Conservation (phyloP, 2,329 filamentous ascomycete genomes). For the Penicillium sp. region DNA sequence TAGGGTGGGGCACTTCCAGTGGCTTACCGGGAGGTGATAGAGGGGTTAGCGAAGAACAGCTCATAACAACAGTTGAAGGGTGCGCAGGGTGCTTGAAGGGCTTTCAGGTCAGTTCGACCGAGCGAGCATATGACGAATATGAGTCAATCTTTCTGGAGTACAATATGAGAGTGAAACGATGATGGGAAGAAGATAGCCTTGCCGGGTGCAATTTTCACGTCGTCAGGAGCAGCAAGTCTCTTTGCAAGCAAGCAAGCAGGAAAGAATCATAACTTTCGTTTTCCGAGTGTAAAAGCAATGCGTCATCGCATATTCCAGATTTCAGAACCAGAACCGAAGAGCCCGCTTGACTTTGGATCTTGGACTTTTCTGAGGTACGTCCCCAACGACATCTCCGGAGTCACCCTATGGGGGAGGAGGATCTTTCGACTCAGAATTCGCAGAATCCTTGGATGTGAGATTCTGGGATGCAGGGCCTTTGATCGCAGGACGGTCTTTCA, state of each 20-base stretch:
- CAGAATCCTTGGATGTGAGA: too few relatives aligned
- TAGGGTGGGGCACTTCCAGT: conserved; percentile 33
- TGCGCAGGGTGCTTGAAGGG: not conserved
- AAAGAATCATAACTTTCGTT: not conserved
- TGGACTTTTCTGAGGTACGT: not conserved
- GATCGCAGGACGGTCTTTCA: not conserved
- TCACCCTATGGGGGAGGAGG: not conserved
- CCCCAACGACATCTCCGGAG: not conserved
- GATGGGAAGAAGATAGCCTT: not conserved
- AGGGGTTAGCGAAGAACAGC: conserved; percentile 31
- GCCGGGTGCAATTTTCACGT: not conserved
- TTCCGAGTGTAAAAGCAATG: not conserved
- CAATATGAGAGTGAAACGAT: not conserved
- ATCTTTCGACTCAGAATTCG: not conserved
- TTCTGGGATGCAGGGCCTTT: too few relatives aligned
- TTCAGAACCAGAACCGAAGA: not conserved
- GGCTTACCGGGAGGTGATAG: conserved; percentile 29
- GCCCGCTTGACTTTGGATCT: not conserved
- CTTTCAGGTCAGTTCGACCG: not conserved
- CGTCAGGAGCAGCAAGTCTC: not conserved
- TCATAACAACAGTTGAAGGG: conserved; percentile 23
- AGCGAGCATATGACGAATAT: not conserved
- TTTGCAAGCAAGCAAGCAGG: not conserved
- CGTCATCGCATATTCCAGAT: not conserved
- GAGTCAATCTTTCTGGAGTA: not conserved